phyloP scores from a whole-genome alignment of 2,329 filamentous ascomycete species.

The Neocucurbitaria cava region DNA sequence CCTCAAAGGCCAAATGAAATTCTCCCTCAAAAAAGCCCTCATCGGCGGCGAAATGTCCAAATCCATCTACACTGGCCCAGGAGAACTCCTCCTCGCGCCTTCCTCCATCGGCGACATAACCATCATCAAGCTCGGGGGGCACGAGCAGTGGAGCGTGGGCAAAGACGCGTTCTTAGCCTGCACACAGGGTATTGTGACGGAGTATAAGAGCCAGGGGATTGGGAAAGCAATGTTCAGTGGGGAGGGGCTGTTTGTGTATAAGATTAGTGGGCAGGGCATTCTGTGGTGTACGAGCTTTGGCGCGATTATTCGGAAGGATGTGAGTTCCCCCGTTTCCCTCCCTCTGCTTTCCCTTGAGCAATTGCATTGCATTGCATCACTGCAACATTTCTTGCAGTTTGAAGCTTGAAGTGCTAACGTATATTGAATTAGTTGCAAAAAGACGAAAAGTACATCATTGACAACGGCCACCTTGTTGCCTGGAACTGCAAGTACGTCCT shows the following conservation, averaged over 20 bases:
- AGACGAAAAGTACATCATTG: constrained; percentile 88
- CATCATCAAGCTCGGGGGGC: constrained; percentile 74
- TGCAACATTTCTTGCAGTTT: no score
- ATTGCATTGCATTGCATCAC: no score
- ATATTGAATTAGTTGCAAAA: constrained; percentile 62
- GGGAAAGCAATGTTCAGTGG: constrained; percentile 93
- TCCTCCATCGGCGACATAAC: constrained; percentile 84
- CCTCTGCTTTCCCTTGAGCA: no score
- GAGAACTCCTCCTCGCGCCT: constrained; percentile 86
- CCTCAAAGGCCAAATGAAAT: constrained; percentile 81
- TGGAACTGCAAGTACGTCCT: constrained; percentile 97
- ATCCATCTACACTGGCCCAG: constrained; percentile 86
- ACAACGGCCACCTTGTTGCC: constrained; percentile 91
- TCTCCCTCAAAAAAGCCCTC: constrained; percentile 90
- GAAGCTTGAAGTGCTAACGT: no score
- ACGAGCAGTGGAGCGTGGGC: constrained; percentile 82
- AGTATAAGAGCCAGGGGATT: constrained; percentile 85
- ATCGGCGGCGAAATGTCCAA: constrained; percentile 78
- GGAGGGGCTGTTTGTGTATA: constrained; percentile 90
- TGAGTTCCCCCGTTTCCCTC: no score
- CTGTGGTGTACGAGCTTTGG: constrained; percentile 93
- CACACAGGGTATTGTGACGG: constrained; percentile 86
- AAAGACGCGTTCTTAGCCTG: constrained; percentile 85
- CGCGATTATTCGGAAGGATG: constrained; percentile 92
- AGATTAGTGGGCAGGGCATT: constrained; percentile 79